phyloP scores from a whole-genome alignment of 495 filamentous ascomycete species.

The Cercophora samala region DNA sequence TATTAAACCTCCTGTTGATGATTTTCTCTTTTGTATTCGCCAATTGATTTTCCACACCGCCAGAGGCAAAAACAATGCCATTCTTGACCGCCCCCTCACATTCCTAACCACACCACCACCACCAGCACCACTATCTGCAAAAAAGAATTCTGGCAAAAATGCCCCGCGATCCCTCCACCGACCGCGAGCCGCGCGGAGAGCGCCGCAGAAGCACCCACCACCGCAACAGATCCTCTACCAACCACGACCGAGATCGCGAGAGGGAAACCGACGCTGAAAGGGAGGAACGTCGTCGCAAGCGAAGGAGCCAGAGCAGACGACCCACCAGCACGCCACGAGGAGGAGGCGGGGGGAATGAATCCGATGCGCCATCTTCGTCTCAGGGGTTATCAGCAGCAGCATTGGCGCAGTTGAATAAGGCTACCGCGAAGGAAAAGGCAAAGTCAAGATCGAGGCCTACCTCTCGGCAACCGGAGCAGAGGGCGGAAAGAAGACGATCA shows the following conservation, averaged over 20 bases:
- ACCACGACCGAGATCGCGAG: constrained; percentile 1
- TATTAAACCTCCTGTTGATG: no score
- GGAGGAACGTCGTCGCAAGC: constrained; percentile 7
- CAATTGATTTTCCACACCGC: not conserved
- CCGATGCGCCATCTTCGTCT: constrained; percentile 13
- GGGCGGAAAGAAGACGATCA: constrained; percentile 25
- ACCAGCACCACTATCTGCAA: no score
- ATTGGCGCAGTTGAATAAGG: constrained; percentile 58
- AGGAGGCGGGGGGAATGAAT: not conserved
- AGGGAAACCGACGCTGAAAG: constrained; percentile 6
- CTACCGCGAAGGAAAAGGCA: constrained; percentile 41
- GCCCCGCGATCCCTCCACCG: constrained; percentile 20
- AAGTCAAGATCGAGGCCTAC: constrained; percentile 25
- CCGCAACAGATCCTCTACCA: constrained; percentile 12
- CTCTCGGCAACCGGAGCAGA: constrained; percentile 20
- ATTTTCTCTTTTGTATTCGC: not conserved
- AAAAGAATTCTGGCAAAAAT: no score
- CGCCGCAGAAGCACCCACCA: constrained; percentile 6
- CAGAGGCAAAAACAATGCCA: constrained; percentile 1
- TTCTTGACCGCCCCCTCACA: not conserved
- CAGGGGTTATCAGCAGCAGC: constrained; percentile 52
- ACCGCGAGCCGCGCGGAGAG: not conserved
- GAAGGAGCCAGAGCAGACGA: not conserved
- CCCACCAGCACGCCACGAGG: not conserved
- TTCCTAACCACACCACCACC: not conserved